Conservation (phyloP, 2,329 filamentous ascomycete species). For the Ceratocystis huliohia region DNA sequence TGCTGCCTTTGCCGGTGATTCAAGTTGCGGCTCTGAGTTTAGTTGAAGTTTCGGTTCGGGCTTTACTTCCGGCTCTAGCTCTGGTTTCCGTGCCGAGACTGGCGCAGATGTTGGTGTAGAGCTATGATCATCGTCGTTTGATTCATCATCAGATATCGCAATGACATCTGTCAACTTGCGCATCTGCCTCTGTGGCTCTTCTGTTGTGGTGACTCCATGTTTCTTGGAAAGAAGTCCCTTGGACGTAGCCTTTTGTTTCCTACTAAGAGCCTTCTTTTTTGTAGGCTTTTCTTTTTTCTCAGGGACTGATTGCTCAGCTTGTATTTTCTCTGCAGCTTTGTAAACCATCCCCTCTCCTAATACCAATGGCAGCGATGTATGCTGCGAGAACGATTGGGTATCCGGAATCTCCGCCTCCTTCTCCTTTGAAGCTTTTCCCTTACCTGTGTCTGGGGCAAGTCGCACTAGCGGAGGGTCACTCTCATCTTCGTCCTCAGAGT, state of each 20-base stretch:
- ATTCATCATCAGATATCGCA: slow-evolving; percentile 3
- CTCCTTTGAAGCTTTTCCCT: neutral
- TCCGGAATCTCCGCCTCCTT: slow-evolving; percentile 20
- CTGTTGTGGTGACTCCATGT: neutral
- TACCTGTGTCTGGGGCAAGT: neutral
- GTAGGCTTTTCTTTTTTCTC: neutral
- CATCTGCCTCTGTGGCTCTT: neutral
- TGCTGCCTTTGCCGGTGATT: neutral
- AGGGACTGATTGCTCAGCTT: neutral
- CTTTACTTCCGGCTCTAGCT: neutral
- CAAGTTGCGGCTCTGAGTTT: neutral
- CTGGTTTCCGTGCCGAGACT: neutral
- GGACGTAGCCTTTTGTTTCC: slow-evolving; percentile 14
- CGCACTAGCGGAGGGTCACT: neutral
- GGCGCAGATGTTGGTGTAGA: neutral
- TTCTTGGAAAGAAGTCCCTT: slow-evolving; percentile 6
- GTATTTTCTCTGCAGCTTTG: neutral
- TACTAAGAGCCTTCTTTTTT: neutral
- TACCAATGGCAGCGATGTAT: neutral
- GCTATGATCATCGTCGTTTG: slow-evolving; percentile 4
- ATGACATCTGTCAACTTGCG: neutral
- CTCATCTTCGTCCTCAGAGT: slow-evolving; percentile 20
- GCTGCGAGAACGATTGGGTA: slow-evolving; percentile 23
- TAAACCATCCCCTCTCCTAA: neutral
- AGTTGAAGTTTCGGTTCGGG: neutral